Conservation (phyloP, 345 rosid species). For the Luvunga scandens region DNA sequence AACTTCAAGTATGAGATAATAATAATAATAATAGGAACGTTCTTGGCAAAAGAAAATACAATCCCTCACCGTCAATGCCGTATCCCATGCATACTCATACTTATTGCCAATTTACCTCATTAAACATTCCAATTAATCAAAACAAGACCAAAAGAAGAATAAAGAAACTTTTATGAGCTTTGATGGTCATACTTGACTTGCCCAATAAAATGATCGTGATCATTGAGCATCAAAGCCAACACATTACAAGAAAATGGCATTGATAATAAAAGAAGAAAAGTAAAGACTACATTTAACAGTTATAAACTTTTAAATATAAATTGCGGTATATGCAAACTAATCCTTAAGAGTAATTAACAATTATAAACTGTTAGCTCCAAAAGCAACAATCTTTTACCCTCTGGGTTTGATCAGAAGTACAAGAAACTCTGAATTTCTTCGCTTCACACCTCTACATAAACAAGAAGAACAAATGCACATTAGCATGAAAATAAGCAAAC, state of each 20-base stretch:
- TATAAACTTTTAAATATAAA: too few relatives aligned
- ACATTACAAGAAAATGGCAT: not conserved
- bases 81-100: not conserved
- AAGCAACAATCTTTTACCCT: slow-evolving; percentile 33
- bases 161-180: not conserved
- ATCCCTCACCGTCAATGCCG: not conserved
- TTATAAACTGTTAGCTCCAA: not conserved
- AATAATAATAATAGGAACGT: not conserved
- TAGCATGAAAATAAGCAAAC: not conserved
- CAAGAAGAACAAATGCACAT: not conserved
- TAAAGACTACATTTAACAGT: not conserved
- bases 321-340: not conserved
- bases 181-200: too few relatives aligned
- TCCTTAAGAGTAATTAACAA: not conserved
- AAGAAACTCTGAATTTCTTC: slow-evolving; percentile 38
- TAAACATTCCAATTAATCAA: not conserved
- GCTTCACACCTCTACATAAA: slow-evolving; percentile 33
- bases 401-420: slow-evolving; percentile 44
- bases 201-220: too few relatives aligned
- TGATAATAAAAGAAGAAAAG: not conserved
- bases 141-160: not conserved
- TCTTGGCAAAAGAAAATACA: not conserved
- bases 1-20: not conserved
- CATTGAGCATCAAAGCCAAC: not conserved
- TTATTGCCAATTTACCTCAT: not conserved